Conservation (phyloP, 306 rosid genomes). For the Chamaecrista fasciculata region DNA sequence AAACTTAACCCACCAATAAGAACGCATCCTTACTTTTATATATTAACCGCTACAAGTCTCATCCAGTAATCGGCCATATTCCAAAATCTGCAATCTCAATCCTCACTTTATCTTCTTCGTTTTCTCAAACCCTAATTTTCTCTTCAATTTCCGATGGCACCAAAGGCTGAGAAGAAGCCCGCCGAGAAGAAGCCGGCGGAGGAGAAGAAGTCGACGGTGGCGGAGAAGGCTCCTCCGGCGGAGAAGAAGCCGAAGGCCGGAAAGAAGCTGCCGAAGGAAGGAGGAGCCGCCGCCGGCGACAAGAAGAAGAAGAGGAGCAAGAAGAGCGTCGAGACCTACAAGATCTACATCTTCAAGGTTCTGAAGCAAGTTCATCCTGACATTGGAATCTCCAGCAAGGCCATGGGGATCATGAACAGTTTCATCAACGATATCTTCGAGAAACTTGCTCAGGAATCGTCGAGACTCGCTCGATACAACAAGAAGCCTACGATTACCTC, state of each 20-base stretch:
- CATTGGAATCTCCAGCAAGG: conserved; percentile 60
- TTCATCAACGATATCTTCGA: conserved; percentile 56
- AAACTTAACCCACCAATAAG: neutral
- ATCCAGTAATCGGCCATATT: too few species aligned
- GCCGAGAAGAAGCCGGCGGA: conserved; percentile 43
- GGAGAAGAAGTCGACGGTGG: conserved; percentile 45
- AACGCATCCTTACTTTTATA: neutral
- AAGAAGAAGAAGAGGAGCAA: conserved; percentile 54
- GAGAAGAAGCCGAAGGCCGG: conserved; percentile 63
- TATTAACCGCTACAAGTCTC: neutral
- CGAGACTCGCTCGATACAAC: conserved; percentile 51
- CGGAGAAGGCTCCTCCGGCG: conserved; percentile 53
- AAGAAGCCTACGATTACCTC: conserved; percentile 56
- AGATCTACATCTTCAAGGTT: conserved; percentile 59
- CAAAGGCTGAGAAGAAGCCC: conserved; percentile 46
- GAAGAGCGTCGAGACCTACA: conserved; percentile 54
- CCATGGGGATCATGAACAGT: conserved; percentile 59
- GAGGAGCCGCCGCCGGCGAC: conserved; percentile 39
- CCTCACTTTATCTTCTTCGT: neutral
- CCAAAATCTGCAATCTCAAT: neutral
- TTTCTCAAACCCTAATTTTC: conserved; percentile 5
- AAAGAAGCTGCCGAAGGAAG: conserved; percentile 53
- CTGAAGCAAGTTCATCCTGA: conserved; percentile 56
- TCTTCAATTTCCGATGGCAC: neutral
- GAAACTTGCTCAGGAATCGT: conserved; percentile 56